Evolutionary conservation across 2,329 filamentous ascomycete species (phyloP).

Genomic region (Talaromyces sp.): DNA sequence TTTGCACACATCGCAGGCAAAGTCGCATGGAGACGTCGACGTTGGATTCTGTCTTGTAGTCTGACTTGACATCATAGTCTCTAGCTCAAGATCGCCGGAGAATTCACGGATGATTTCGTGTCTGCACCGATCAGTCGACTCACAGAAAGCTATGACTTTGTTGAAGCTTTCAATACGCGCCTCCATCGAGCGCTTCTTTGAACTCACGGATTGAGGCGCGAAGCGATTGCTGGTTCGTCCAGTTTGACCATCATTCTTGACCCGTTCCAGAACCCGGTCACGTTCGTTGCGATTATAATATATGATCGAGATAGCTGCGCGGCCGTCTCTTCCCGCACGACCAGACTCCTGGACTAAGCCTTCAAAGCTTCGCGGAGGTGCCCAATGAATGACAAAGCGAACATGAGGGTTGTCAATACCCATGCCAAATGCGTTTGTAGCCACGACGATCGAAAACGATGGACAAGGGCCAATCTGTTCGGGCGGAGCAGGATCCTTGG

Average conservation of each 20-base stretch:
- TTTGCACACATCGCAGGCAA: conserved; percentile 77
- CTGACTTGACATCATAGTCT: conserved; percentile 30
- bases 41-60: conserved; percentile 2
- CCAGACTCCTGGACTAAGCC: conserved; percentile 96
- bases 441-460: conserved; percentile 88
- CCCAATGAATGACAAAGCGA: conserved; percentile 93
- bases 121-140: conserved; percentile 69
- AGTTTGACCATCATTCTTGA: conserved; percentile 41
- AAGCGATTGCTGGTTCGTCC: conserved; percentile 49
- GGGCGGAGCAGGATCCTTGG: conserved; percentile 23
- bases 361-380: conserved; percentile 89
- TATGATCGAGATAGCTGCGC: conserved; percentile 80
- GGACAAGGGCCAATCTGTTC: conserved; percentile 36
- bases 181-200: conserved; percentile 37
- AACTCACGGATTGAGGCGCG: conserved; percentile 42
- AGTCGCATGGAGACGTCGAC: conserved; percentile 58
- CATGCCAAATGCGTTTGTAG: conserved; percentile 96
- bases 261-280: conserved; percentile 64
- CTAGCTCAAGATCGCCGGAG: conserved; percentile 63
- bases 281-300: conserved; percentile 89
- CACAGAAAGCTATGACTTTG: conserved; percentile 76
- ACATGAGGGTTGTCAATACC: conserved; percentile 96
- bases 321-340: conserved; percentile 83
- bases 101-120: conserved; percentile 74
- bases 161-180: conserved; percentile 62